Evolutionary conservation across 1,284 basidiomycete genomes (phyloP), one percentile per base, ranked within the genome.

Genomic region (Tylopilus sp.): DNA sequence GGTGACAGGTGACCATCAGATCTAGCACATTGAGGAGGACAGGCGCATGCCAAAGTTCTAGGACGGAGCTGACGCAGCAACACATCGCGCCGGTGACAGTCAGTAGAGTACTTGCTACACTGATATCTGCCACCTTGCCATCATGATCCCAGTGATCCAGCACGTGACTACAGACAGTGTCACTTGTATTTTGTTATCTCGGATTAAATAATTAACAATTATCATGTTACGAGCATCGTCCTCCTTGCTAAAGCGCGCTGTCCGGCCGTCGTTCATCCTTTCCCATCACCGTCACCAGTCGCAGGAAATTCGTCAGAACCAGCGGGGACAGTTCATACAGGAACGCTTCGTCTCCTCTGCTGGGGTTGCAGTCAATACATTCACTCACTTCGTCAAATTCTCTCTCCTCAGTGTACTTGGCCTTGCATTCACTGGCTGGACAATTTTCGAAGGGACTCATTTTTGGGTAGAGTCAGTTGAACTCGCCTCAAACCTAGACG

Each of bases 381-480:
- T 75, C 58, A 49, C 61, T 34, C 72, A 76, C 16, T 67, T 76
- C 48, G 19, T 66, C 52, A 74, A 72, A 55, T 70, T 67, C 44
- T 65, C 74, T 9, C 49, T 72, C 25, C 55, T 77, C 10, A 67
- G 71, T 6, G 49, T 70, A 10, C 55, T 74, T 2, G 67, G 67
- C 10, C 60, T 79, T 4, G 70, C 71, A 5, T 55, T 72, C 21
- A 69, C 71, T 6, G 69, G 73, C 12, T 60, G 68, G 40, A 67
- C 72, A 1, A 71, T 68, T 4, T 83, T 79, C 53, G 83, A 86
- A 57, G 81, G 73, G 3, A 66, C 77, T 1, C 89, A 92, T 59
- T 57, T 80, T 40, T 92, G 81, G 74, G 80, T 90, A 33, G 89
- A 92, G 67, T 72, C 78, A 31, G 69, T 78, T 21, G 75, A 73